These are phyloP conservation scores for Penicillium herquei DNA, from an alignment of 495 filamentous ascomycete genomes.

Conservation along the genomic window DNA sequence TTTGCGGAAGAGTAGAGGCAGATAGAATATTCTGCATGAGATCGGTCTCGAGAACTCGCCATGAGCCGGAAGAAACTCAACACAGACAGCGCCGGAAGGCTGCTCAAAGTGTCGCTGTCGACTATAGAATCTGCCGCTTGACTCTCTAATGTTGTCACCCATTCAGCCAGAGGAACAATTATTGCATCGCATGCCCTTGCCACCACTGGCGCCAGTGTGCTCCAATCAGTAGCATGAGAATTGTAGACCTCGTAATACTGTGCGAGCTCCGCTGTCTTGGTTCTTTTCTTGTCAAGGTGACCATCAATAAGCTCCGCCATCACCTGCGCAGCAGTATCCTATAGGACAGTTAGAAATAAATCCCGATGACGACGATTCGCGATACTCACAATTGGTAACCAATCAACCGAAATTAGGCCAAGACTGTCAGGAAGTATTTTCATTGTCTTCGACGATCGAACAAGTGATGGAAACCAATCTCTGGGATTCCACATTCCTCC, in stretches of 20 bases:
- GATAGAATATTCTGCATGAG: not conserved
- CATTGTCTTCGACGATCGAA: constrained; percentile 14
- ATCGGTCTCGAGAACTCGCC: not conserved
- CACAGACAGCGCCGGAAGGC: not conserved
- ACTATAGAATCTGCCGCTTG: not conserved
- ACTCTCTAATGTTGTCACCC: not conserved
- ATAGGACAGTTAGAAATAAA: not conserved
- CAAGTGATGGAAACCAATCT: constrained; percentile 20
- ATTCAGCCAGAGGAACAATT: not conserved
- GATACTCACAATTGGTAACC: constrained; percentile 3
- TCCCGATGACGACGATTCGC: not conserved
- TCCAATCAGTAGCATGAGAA: not conserved
- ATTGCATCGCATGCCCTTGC: not conserved
- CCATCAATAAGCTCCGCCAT: not conserved
- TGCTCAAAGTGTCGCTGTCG: not conserved
- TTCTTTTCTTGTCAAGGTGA: not conserved
- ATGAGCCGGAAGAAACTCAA: not conserved
- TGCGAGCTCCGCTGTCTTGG: too few species aligned
- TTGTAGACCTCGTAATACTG: not conserved
- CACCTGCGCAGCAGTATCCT: not conserved
- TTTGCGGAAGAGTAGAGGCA: not conserved
- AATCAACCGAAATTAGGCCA: constrained; percentile 1
- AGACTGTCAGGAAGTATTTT: constrained; percentile 4
- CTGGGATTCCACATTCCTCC: constrained; percentile 20
- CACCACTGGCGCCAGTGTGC: not conserved